Evolutionary conservation across 257 asterid genomes (phyloP).

Genomic region (Verbena officinalis): DNA sequence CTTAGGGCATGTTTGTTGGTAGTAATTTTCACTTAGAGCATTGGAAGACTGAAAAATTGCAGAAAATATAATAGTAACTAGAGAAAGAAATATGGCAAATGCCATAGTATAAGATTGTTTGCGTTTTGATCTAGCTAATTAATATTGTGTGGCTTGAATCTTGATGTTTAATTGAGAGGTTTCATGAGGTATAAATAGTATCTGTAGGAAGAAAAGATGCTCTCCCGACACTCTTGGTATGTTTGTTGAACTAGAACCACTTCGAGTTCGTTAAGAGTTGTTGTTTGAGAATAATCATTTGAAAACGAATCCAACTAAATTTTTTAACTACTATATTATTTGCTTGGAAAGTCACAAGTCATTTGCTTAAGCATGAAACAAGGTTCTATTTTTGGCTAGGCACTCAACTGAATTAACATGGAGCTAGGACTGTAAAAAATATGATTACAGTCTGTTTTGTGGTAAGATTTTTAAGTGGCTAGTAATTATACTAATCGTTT

Average conservation of each 20-base stretch:
- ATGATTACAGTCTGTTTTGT: too few species aligned
- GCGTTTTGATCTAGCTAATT: not conserved
- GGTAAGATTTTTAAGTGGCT: too few species aligned
- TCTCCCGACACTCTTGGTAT: slow-evolving; percentile 7
- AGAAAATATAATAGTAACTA: slow-evolving; percentile 28
- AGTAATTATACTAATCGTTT: too few species aligned
- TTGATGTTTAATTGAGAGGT: slow-evolving; percentile 4
- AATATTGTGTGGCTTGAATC: too few species aligned
- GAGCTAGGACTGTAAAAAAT: too few species aligned
- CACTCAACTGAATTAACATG: too few species aligned
- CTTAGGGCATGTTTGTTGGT: slow-evolving; percentile 69
- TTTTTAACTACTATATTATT: not conserved
- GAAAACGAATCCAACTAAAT: not conserved
- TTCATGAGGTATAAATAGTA: slow-evolving; percentile 23
- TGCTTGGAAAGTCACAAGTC: slow-evolving; percentile 6
- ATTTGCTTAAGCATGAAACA: slow-evolving; percentile 17
- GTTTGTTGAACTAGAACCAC: slow-evolving; percentile 48
- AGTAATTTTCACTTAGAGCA: slow-evolving; percentile 57
- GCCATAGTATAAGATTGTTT: slow-evolving; percentile 36
- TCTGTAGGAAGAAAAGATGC: slow-evolving; percentile 33
- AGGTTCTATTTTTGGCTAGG: not conserved
- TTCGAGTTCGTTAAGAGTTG: slow-evolving; percentile 37
- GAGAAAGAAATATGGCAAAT: slow-evolving; percentile 28
- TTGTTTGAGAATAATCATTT: slow-evolving; percentile 22
- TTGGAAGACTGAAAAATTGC: slow-evolving; percentile 30